phyloP scores from a whole-genome alignment of 2,329 filamentous ascomycete species.

The Pseudogymnoascus sp. region DNA sequence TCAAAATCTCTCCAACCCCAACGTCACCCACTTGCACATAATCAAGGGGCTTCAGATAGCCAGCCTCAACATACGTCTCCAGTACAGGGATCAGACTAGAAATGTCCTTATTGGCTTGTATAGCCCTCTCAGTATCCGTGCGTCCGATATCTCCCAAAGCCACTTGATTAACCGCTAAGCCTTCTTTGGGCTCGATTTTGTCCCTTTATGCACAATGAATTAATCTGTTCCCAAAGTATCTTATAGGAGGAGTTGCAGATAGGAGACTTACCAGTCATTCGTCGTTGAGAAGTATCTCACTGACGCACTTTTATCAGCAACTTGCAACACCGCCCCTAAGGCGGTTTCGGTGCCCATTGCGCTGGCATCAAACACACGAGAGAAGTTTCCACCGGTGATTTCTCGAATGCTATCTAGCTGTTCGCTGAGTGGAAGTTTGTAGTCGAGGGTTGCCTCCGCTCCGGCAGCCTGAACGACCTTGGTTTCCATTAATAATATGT shows the following conservation, averaged over 20 bases:
- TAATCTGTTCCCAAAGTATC: not conserved
- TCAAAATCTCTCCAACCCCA: constrained; percentile 17
- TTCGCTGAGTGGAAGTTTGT: constrained; percentile 23
- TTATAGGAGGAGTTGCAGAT: not conserved
- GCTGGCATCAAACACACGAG: constrained; percentile 30
- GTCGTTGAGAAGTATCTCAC: constrained; percentile 29
- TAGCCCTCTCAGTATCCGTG: constrained; percentile 13
- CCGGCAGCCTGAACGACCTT: constrained; percentile 26
- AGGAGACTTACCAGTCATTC: constrained; percentile 28
- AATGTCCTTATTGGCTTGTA: constrained; percentile 17
- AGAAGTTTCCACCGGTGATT: constrained; percentile 30
- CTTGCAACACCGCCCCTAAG: constrained; percentile 25
- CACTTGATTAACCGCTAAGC: constrained; percentile 16
- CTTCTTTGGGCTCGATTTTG: constrained; percentile 14
- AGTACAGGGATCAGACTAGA: constrained; percentile 16
- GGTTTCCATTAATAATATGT: constrained; percentile 7
- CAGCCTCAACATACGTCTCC: constrained; percentile 15
- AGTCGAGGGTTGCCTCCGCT: constrained; percentile 29
- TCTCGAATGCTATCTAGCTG: constrained; percentile 28
- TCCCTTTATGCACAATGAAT: constrained; percentile 13
- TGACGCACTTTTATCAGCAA: constrained; percentile 16
- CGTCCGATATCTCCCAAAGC: constrained; percentile 19
- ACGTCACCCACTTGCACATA: constrained; percentile 18
- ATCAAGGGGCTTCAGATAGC: constrained; percentile 18
- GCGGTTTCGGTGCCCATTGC: constrained; percentile 25